These are phyloP conservation scores for Hirsutella rhossiliensis DNA, from an alignment of 2,329 filamentous ascomycete genomes.

Conservation along the genomic window DNA sequence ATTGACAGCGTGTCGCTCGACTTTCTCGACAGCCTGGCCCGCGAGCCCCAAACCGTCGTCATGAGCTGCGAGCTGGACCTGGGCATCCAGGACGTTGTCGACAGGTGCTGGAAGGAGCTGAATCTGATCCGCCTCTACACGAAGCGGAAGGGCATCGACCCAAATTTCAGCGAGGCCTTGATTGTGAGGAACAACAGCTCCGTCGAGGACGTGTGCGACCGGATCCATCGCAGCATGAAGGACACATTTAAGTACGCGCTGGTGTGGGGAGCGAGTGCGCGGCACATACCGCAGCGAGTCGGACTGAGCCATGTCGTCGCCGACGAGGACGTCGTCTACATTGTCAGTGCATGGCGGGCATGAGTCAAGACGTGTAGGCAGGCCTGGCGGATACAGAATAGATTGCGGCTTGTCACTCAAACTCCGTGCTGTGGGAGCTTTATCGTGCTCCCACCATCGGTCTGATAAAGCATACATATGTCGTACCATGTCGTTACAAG, in stretches of 20 bases:
- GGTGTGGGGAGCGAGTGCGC: conserved; percentile 93
- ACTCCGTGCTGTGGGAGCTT: neutral
- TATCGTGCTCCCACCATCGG: neutral
- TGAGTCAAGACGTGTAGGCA: conserved; percentile 17
- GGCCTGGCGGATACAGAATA: neutral
- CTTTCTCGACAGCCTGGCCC: conserved; percentile 81
- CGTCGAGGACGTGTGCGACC: conserved; percentile 95
- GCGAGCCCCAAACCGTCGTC: conserved; percentile 86
- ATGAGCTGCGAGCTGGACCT: conserved; percentile 97
- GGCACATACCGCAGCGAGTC: conserved; percentile 88
- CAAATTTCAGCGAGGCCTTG: conserved; percentile 79
- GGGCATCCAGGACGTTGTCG: conserved; percentile 85
- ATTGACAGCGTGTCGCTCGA: conserved; percentile 91
- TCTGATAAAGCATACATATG: conserved; percentile 5
- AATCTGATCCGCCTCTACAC: conserved; percentile 88
- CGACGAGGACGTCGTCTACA: conserved; percentile 58
- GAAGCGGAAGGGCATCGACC: conserved; percentile 86
- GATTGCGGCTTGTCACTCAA: neutral
- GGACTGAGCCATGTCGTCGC: conserved; percentile 71
- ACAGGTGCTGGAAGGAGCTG: conserved; percentile 89
- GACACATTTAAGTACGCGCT: conserved; percentile 98
- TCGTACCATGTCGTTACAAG: conserved; percentile 18
- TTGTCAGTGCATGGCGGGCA: conserved; percentile 52
- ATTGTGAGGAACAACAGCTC: conserved; percentile 82
- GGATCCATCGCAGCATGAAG: conserved; percentile 86